Evolutionary conservation across 768 basidiomycete species (phyloP).

Genomic region (Tulasnella sp.): DNA sequence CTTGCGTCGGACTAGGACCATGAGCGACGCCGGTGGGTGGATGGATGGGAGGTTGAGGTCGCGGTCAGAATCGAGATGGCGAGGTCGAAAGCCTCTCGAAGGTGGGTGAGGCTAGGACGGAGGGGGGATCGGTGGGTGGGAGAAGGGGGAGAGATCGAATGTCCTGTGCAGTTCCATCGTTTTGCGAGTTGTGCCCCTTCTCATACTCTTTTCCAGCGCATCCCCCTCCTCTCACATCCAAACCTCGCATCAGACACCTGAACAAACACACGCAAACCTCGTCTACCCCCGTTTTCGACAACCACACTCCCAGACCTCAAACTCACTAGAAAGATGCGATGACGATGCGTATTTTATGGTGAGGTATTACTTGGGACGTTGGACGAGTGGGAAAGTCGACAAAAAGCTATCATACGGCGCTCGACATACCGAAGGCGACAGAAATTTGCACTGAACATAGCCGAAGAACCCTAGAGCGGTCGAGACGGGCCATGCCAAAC

Average conservation of each 20-base stretch:
- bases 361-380: neutral
- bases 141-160: constrained; percentile 6
- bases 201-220: constrained; percentile 6
- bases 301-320: neutral
- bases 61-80: constrained; percentile 6
- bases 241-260: constrained; percentile 6
- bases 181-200: constrained; percentile 6
- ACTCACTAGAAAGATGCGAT: neutral
- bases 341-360: neutral
- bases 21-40: constrained; percentile 34
- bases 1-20: constrained; percentile 45
- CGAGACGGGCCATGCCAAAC: neutral
- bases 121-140: constrained; percentile 1
- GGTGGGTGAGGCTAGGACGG: constrained; percentile 2
- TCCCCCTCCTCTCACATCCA: constrained; percentile 6
- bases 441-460: neutral
- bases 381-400: neutral
- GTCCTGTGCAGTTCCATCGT: constrained; percentile 6
- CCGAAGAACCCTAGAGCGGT: neutral
- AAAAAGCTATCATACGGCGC: neutral
- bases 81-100: neutral
- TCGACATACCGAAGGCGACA: neutral
- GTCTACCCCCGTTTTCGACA: neutral
- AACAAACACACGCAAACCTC: neutral
- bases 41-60: constrained; percentile 10